Conservation (phyloP, 148 eudicot genomes). For the Euryodendron excelsum region DNA sequence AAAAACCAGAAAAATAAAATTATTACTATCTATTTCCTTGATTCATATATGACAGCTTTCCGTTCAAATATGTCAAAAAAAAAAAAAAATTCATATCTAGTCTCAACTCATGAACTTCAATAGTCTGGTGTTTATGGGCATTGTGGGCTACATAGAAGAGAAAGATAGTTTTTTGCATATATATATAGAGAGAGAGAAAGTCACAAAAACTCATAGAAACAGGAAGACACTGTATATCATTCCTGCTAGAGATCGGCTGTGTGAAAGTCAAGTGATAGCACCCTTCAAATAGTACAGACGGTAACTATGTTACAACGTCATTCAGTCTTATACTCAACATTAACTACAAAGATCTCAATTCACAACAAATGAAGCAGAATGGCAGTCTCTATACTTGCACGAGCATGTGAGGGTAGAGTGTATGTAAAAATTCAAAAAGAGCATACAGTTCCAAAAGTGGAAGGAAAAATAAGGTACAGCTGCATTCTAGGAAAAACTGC, state of each 20-base stretch:
- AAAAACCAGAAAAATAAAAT: background rate
- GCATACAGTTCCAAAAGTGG: background rate
- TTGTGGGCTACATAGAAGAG: no score
- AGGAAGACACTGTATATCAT: no score
- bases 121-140: background rate
- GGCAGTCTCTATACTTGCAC: background rate
- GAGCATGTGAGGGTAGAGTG: background rate
- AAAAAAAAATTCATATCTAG: no score
- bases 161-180: no score
- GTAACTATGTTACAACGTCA: background rate
- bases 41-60: background rate
- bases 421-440: background rate
- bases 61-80: background rate
- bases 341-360: conserved; percentile 5
- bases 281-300: background rate
- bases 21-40: background rate
- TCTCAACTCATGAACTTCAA: background rate
- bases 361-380: background rate
- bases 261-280: background rate
- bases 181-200: background rate
- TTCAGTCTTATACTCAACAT: background rate
- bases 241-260: background rate
- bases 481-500: conserved; percentile 11
- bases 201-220: no score
- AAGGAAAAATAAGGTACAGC: conserved; percentile 4